Percentiles rank a stretch among this genome's conserved stretches.
Conservation (phyloP, 2,329 filamentous ascomycete species). For the Hymenoscyphus fraxineus region DNA sequence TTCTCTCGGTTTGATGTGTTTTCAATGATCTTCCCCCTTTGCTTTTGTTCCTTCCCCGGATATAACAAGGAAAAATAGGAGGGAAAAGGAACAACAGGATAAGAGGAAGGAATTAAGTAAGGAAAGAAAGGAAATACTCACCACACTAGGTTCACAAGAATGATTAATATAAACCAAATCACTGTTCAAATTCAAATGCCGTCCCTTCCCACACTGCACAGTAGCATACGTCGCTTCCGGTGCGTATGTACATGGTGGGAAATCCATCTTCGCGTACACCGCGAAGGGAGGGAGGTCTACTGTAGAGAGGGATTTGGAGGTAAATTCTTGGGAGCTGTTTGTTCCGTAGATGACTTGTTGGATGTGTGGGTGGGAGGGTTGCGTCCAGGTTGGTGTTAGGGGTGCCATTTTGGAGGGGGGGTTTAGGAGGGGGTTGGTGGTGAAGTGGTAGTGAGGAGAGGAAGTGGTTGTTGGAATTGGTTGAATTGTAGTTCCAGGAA, state of each 20-base stretch:
- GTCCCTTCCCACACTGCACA: conserved; percentile 54
- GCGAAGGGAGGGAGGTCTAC: conserved; percentile 57
- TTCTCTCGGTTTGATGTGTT: no score
- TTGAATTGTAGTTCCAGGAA: background rate
- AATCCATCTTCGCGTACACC: conserved; percentile 62
- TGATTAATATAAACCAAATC: conserved; percentile 67
- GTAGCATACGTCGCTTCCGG: conserved; percentile 58
- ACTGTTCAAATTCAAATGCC: conserved; percentile 61
- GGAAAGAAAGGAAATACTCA: conserved; percentile 38
- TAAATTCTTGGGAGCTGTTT: conserved; percentile 44
- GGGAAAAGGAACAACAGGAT: no score
- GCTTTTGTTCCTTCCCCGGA: no score
- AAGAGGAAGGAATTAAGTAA: background rate
- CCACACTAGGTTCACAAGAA: conserved; percentile 62
- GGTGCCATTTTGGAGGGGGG: conserved; percentile 44
- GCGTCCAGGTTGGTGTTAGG: conserved; percentile 54
- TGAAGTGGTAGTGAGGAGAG: background rate
- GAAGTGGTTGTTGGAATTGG: background rate
- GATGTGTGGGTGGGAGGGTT: conserved; percentile 56
- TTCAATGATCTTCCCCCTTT: no score
- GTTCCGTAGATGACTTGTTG: conserved; percentile 53
- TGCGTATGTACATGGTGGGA: conserved; percentile 58
- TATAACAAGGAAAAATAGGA: no score
- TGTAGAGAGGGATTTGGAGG: conserved; percentile 56
- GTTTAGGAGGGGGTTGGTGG: background rate